phyloP scores from a whole-genome alignment of 805 yeast species.

The Scheffersomyces spartinae region DNA sequence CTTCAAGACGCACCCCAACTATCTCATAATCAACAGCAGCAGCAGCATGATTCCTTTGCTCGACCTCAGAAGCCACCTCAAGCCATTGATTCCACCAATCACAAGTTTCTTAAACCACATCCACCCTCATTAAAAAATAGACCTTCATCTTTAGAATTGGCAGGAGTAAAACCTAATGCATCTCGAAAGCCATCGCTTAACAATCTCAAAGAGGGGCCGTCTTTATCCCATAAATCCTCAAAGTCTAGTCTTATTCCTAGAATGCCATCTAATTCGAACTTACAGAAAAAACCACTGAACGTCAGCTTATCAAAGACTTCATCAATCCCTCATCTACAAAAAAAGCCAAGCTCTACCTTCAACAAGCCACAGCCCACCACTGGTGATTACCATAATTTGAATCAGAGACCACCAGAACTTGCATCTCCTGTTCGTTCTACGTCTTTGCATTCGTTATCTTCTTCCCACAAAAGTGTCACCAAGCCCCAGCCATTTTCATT shows the following conservation, averaged over 20 bases:
- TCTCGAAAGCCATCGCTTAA: too few species aligned
- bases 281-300: slow-evolving; percentile 10
- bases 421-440: neutral
- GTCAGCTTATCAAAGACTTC: slow-evolving; percentile 4
- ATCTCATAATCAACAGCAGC: too few species aligned
- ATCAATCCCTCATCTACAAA: slow-evolving; percentile 5
- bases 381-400: slow-evolving; percentile 1
- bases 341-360: slow-evolving; percentile 4
- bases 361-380: neutral
- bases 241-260: too few species aligned
- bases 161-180: slow-evolving; percentile 17
- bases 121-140: slow-evolving; percentile 6
- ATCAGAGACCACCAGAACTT: slow-evolving; percentile 1
- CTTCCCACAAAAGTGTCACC: too few species aligned
- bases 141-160: slow-evolving; percentile 21
- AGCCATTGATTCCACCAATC: slow-evolving; percentile 14
- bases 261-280: slow-evolving; percentile 7
- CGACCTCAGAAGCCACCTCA: too few species aligned
- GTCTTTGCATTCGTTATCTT: slow-evolving; percentile 3
- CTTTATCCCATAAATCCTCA: too few species aligned
- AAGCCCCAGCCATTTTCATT: slow-evolving; percentile 18
- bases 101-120: slow-evolving; percentile 6
- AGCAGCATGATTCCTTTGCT: too few species aligned
- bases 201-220: too few species aligned
- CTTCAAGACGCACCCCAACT: too few species aligned